Evolutionary conservation across 495 filamentous ascomycete genomes (phyloP), one percentile per base, ranked within the genome.

Genomic region (Penicillium verhagenii): DNA sequence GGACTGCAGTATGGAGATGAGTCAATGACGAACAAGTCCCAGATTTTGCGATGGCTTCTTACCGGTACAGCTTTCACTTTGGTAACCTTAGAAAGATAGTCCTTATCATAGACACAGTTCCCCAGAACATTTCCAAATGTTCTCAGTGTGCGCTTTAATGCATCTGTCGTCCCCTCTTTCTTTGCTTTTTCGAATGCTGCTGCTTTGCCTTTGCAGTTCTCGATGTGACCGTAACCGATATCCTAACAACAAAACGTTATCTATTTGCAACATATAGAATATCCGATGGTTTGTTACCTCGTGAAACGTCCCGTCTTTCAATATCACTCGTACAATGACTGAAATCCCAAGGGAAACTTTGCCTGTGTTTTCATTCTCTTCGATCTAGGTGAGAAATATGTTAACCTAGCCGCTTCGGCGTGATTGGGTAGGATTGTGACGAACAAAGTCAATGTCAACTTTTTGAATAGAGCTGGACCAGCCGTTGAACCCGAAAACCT

Each of bases 401-500:
- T 28, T 49, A 26, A 19, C 2, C 0, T 7, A 8, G 16, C 14
- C 4, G 7, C 19, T 10, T 14, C 1, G 14, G n/a, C 18, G 16
- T 4, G n/a, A 8, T 33, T 14, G 7, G 14, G 35, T 35, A 14
- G 31, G 1, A 48, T 14, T 4, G 38, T 6, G 25, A 67, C 80
- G 50, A 68, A 95, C 91, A 71, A 91, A 97, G 67, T 98, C 94
- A 46, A 97, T 86, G 63, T 92, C 86, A 16, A 96, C 86, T 58
- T 91, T 87, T 64, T 88, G 86, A 47, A 99, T 95, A 40, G 84
- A 82, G 50, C 88, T 94, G 11, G 90, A 95, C 94, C 94, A 99
- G 40, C 94, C 94, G 72, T 97, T 97, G 77, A 99, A 99, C 8
- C 94, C 94, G 72, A 99, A 97, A 4, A 97, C 89, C 61, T 99